Percentiles rank a stretch among this genome's conserved stretches.
These are phyloP conservation scores for Recurvomyces mirabilis DNA, from an alignment of 495 filamentous ascomycete species.

Conservation along the genomic window DNA sequence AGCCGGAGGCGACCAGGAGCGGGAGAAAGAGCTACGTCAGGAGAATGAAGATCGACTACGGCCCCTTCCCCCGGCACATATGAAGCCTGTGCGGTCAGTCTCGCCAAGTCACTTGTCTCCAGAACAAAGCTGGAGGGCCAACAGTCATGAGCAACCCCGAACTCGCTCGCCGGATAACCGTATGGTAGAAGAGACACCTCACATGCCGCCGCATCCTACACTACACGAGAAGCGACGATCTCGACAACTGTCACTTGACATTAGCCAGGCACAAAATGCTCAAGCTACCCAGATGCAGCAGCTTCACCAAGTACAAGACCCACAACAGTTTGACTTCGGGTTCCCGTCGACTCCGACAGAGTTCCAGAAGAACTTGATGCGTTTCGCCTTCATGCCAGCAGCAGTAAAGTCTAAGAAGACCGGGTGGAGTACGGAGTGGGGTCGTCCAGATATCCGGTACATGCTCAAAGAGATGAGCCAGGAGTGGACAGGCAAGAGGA, in stretches of 20 bases:
- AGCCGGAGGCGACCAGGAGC: constrained; percentile 65
- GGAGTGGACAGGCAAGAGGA: constrained; percentile 60
- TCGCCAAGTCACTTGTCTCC: constrained; percentile 12
- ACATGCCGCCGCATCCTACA: constrained; percentile 17
- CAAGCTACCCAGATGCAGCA: constrained; percentile 1
- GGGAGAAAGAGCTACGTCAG: constrained; percentile 65
- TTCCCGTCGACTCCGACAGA: constrained; percentile 65
- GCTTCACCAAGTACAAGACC: not conserved
- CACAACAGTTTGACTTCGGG: constrained; percentile 54
- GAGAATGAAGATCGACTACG: constrained; percentile 80
- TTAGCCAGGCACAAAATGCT: constrained; percentile 15
- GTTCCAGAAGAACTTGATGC: constrained; percentile 72
- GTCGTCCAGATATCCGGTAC: constrained; percentile 74
- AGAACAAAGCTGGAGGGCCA: constrained; percentile 3
- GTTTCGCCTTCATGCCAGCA: constrained; percentile 65
- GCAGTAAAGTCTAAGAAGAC: constrained; percentile 53
- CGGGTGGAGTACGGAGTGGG: constrained; percentile 85
- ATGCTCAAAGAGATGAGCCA: constrained; percentile 72
- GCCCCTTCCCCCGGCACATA: constrained; percentile 52
- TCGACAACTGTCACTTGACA: constrained; percentile 29
- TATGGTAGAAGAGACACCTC: constrained; percentile 7
- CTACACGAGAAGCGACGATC: constrained; percentile 23
- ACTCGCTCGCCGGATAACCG: constrained; percentile 9
- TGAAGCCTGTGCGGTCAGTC: constrained; percentile 28
- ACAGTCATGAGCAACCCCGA: constrained; percentile 1